These are phyloP conservation scores for Chlorencoelia australis DNA, from an alignment of 2,329 filamentous ascomycete genomes.

Conservation along the genomic window DNA sequence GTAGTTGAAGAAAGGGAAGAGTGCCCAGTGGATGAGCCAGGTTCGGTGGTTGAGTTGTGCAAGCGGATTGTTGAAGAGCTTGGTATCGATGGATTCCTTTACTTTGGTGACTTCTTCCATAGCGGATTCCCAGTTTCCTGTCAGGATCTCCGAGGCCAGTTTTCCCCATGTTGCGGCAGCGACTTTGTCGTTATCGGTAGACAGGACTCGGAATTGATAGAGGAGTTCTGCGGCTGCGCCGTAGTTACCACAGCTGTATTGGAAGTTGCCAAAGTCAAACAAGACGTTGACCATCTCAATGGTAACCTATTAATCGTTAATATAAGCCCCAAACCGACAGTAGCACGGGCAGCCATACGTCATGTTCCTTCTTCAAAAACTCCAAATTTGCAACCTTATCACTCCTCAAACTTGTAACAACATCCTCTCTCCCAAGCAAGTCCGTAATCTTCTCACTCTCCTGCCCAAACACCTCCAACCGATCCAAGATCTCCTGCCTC, in stretches of 20 bases:
- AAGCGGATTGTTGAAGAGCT: conserved; percentile 91
- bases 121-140: conserved; percentile 87
- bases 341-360: conserved; percentile 42
- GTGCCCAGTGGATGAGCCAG: conserved; percentile 95
- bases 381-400: conserved; percentile 99
- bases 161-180: conserved; percentile 95
- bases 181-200: conserved; percentile 97
- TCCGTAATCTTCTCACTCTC: conserved; percentile 83
- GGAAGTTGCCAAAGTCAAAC: conserved; percentile 92
- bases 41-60: conserved; percentile 94
- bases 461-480: conserved; percentile 74
- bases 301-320: conserved; percentile 50
- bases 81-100: conserved; percentile 84
- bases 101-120: conserved; percentile 87
- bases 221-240: conserved; percentile 80
- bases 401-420: conserved; percentile 80
- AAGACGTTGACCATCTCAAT: conserved; percentile 92
- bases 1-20: conserved; percentile 99
- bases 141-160: conserved; percentile 90
- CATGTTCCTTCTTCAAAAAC: conserved; percentile 93
- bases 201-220: conserved; percentile 96
- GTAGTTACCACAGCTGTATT: conserved; percentile 97
- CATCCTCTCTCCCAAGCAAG: conserved; percentile 77
- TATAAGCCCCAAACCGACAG: conserved; percentile 1
- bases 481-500: conserved; percentile 77